Base-by-base conservation (phyloP, 768 basidiomycete genomes). In the Rubroboletus pulcherrimus region DNA sequence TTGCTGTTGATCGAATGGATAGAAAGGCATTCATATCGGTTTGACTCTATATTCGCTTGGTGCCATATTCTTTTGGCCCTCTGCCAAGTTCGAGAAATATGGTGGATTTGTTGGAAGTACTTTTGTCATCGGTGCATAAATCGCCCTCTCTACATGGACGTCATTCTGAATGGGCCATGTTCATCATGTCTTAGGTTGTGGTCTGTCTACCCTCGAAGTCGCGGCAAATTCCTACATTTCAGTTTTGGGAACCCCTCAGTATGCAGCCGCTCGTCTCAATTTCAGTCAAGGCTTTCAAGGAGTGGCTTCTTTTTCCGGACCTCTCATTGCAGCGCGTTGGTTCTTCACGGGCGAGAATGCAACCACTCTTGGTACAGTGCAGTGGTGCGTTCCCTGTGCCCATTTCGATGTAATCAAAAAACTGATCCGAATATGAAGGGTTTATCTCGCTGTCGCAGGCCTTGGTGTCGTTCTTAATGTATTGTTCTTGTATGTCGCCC, bases 211-310 rank as follows among this genome's bases (percentile, higher is more conserved):
- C 31, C 74, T 87, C 42, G 85, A 87, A 70, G 86, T 87, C 17
- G 83, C 87, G 1, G 89, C 88, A 41, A 91, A 91, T 71, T 87
- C 87, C n/a, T 89, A 90, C 71, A 86, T 89, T 58, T 71, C 86
- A 17, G 84, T 88, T 35, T 73, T 88, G 48, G 85, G 86, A 42
- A 74, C 81, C 4, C 84, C 83, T 29, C 82, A 83, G 62, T 84
- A 85, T 67, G 87, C 87, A 46, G 86, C 87, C 14, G 83, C 86
- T 63, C 79, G 89, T 30, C 77, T 91, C 49, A 89, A 89, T 68
- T 87, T 90, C 69, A 86, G 86, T 56, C 89, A 91, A 72, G 85
- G 86, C 5, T 89, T 87, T 74, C 86, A 89, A 64, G 89, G 87
- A 24, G 75, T 91, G 41, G 87, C 88, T 0, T 82, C 83, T 4